Percentiles rank a stretch among this genome's conserved stretches.
Conservation (phyloP, 78 protist species). For the Chrysochromulina tobinii region DNA sequence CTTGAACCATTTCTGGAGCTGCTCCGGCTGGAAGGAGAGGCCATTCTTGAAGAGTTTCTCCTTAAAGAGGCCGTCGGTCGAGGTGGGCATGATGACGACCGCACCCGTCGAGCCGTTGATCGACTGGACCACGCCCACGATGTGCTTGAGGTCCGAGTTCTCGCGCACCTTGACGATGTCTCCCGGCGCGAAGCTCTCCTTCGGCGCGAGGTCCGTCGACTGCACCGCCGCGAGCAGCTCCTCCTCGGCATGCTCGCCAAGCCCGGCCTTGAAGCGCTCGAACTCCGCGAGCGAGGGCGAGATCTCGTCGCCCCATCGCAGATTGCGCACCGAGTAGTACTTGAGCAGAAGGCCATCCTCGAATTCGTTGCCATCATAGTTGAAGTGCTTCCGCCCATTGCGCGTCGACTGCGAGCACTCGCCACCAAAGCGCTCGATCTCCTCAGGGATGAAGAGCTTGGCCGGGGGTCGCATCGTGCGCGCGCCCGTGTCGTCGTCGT, state of each 20-base stretch:
- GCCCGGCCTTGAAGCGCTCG: constrained; percentile 7
- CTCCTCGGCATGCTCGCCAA: neutral
- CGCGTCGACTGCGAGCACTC: no score
- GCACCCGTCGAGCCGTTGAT: neutral
- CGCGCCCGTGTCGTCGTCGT: no score
- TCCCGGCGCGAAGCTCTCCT: neutral
- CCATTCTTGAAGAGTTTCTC: neutral
- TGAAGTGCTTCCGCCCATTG: neutral
- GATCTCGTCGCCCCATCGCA: neutral
- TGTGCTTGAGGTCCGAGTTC: neutral
- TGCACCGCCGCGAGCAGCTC: neutral
- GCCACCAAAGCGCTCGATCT: neutral
- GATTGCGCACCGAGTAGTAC: neutral
- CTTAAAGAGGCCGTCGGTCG: neutral
- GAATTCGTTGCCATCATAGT: neutral
- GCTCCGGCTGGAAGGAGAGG: neutral
- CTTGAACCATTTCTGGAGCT: constrained; percentile 28
- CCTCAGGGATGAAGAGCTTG: neutral
- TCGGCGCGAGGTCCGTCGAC: neutral
- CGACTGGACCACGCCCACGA: neutral
- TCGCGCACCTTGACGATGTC: neutral
- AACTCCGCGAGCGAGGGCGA: constrained; percentile 22
- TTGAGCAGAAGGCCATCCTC: constrained; percentile 21
- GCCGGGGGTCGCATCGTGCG: neutral
- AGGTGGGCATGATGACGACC: constrained; percentile 15